Conservation (phyloP, 139 green algal genomes). For the Chlorella sp. region DNA sequence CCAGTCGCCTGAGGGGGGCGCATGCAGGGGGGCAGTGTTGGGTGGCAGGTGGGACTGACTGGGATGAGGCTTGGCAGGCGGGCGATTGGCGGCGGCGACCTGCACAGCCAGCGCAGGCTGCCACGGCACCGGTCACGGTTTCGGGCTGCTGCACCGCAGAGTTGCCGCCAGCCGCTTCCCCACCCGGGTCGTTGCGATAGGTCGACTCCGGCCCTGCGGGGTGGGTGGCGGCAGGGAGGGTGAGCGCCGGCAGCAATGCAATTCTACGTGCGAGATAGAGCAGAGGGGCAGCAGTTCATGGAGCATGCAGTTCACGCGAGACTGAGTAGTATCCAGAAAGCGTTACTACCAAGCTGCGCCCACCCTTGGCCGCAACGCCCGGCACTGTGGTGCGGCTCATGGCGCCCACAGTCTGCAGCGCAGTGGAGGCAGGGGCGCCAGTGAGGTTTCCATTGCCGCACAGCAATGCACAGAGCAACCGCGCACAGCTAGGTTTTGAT, state of each 20-base stretch:
- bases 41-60: neutral
- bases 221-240: no score
- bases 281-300: neutral
- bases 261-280: no score
- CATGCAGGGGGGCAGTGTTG: neutral
- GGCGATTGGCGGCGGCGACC: no score
- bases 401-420: neutral
- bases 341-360: neutral
- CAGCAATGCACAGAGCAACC: no score
- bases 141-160: neutral
- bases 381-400: neutral
- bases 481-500: no score
- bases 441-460: neutral
- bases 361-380: neutral
- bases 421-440: neutral
- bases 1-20: slow-evolving; percentile 7
- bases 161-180: no score
- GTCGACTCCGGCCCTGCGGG: neutral
- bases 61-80: no score
- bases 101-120: no score
- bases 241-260: no score
- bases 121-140: no score
- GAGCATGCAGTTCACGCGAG: neutral
- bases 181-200: neutral
- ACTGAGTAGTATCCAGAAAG: no score